A percentile compares a stretch with the other conserved stretches of the same genome.
Evolutionary conservation across 116 monocot species (phyloP).

Genomic region (Iris pallida): DNA sequence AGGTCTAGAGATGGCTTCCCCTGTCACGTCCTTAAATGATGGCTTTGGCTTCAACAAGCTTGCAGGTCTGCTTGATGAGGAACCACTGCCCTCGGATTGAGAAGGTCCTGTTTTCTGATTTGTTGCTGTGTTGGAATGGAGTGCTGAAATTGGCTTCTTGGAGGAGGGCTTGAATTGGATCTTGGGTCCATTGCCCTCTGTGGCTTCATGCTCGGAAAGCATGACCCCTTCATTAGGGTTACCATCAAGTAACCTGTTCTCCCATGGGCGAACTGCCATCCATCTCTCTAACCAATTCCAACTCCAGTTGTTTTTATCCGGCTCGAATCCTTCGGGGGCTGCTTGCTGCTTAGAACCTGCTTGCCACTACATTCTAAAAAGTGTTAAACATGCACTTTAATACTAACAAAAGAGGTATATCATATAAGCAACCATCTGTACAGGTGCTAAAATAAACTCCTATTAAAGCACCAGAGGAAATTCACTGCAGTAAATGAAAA

Average conservation of each 20-base stretch:
- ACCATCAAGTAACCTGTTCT: conserved; percentile 82
- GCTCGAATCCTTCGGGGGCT: conserved; percentile 40
- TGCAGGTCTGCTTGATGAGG: conserved; percentile 37
- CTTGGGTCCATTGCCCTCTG: conserved; percentile 31
- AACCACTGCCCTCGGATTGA: conserved; percentile 49
- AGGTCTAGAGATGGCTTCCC: conserved; percentile 39
- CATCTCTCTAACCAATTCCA: conserved; percentile 99
- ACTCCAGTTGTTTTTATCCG: conserved; percentile 83
- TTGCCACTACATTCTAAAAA: conserved; percentile 64
- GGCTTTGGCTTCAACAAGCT: conserved; percentile 27
- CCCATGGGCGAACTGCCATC: conserved; percentile 99
- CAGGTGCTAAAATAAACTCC: too few species aligned
- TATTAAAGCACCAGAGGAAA: too few species aligned
- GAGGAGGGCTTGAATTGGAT: conserved; percentile 17
- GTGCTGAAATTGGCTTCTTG: conserved; percentile 37
- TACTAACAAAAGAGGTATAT: too few species aligned
- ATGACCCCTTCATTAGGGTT: conserved; percentile 60
- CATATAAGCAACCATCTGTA: too few species aligned
- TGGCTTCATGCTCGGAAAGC: conserved; percentile 15
- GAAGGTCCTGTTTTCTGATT: conserved; percentile 41
- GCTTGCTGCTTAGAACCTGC: conserved; percentile 56
- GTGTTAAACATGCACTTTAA: too few species aligned
- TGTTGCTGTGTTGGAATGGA: conserved; percentile 22
- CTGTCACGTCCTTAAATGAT: conserved; percentile 20
- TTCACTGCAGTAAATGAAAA: too few species aligned